phyloP scores from a whole-genome alignment of 106 monocot species.

The Dendrobium officinale region DNA sequence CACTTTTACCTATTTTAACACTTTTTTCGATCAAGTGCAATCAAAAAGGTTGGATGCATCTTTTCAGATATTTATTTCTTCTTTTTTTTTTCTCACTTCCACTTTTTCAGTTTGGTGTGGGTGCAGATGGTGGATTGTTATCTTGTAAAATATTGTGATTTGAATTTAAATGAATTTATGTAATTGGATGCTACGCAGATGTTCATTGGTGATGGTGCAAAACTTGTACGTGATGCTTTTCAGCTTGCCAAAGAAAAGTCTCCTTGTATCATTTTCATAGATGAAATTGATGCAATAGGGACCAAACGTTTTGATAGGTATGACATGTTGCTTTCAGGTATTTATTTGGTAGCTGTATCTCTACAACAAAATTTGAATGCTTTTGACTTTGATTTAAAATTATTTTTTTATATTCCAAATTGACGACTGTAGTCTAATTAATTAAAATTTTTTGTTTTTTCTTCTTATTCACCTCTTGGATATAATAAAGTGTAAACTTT shows the following conservation, averaged over 20 bases:
- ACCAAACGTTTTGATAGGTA: constrained; percentile 96
- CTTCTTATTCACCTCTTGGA: too few relatives aligned
- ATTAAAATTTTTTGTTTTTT: too few relatives aligned
- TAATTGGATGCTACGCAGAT: constrained; percentile 33
- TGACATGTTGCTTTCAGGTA: neutral
- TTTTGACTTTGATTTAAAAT: neutral
- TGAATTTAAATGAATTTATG: neutral
- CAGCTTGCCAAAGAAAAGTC: constrained; percentile 97
- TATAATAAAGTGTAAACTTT: too few relatives aligned
- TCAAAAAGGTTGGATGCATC: neutral
- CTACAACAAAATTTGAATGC: neutral
- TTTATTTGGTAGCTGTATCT: neutral
- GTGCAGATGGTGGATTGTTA: neutral
- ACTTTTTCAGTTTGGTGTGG: neutral
- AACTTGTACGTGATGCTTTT: constrained; percentile 94
- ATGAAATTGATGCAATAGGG: constrained; percentile 98
- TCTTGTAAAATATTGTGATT: neutral
- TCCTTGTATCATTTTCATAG: constrained; percentile 93
- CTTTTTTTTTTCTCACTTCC: neutral
- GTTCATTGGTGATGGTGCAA: constrained; percentile 96
- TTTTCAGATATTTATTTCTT: too few relatives aligned
- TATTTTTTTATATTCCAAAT: too few relatives aligned
- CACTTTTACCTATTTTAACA: too few relatives aligned
- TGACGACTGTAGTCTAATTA: too few relatives aligned
- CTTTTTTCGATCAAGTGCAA: neutral